Evolutionary conservation across 2,329 filamentous ascomycete genomes (phyloP), one percentile per base, ranked within the genome.

Genomic region (Colletotrichum sp.): DNA sequence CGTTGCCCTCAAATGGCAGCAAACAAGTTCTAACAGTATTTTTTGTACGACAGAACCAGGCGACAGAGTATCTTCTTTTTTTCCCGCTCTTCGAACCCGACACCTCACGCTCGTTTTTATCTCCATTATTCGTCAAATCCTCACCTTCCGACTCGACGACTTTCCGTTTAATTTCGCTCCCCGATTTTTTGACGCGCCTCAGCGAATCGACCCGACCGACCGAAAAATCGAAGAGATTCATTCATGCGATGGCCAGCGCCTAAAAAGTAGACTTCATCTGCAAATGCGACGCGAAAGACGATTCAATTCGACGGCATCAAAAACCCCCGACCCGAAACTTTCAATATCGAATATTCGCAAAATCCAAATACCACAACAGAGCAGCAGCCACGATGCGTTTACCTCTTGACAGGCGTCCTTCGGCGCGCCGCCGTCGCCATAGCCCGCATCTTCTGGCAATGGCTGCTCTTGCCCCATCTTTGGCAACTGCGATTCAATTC

Each of bases 401-500:
- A 82, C 82, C 85, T 79, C 84, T 84, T 77, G 81, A 84, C 80
- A 83, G 83, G 84, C 85, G 86, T 83, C 82, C 82, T 79, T 84
- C 84, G 80, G 82, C 84, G 82, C 85, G 84, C 81, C 85, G 84
- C 81, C 82, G 83, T 77, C 82, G 80, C 68, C 81, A 81, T 72
- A 79, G 76, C n/a, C 78, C 80, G 75, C 81, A 82, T 80, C 78
- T 89, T 77, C 78, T 88, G 72, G 82, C 84, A 67, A 78, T 90
- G 75, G 79, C 84, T 79, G 83, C 84, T 67, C 74, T 88, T 80
- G 84, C 86, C 24, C 80, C 84, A 39, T 85, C 85, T 12, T 75
- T 89, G 61, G 84, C 88, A 60, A 82, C 84, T 28, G 91, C 91
- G 52, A 85, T 93, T 77, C 89, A 87, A 34, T 93, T 95, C 83